phyloP scores from a whole-genome alignment of 1,284 basidiomycete genomes.

The Lentinula novae-zelandiae region DNA sequence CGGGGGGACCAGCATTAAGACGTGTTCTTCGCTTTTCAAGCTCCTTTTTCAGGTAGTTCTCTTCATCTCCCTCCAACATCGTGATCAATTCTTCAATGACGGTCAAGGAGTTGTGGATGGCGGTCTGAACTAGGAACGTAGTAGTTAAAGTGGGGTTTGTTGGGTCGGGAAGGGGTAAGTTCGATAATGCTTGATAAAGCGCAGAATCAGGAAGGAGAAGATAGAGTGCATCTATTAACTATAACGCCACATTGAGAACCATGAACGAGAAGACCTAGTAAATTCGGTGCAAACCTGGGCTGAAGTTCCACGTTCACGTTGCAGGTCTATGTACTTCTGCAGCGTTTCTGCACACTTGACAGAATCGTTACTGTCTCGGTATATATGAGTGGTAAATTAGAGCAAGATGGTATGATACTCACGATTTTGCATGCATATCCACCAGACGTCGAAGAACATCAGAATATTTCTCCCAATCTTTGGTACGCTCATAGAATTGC shows the following conservation, averaged over 20 bases:
- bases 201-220: slow-evolving; percentile 77
- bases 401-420: slow-evolving; percentile 20
- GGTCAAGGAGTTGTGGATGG: slow-evolving; percentile 68
- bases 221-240: slow-evolving; percentile 69
- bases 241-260: slow-evolving; percentile 3
- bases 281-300: slow-evolving; percentile 43
- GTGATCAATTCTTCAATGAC: slow-evolving; percentile 65
- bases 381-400: neutral
- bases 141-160: slow-evolving; percentile 67
- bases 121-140: slow-evolving; percentile 52
- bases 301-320: slow-evolving; percentile 57
- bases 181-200: slow-evolving; percentile 60
- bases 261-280: neutral
- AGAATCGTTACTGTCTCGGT: slow-evolving; percentile 59
- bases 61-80: slow-evolving; percentile 61
- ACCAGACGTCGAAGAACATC: slow-evolving; percentile 51
- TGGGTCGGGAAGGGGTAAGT: slow-evolving; percentile 71
- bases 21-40: slow-evolving; percentile 75
- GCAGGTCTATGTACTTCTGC: slow-evolving; percentile 72
- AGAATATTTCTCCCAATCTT: slow-evolving; percentile 61
- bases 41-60: slow-evolving; percentile 52
- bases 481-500: slow-evolving; percentile 67
- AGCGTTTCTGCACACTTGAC: slow-evolving; percentile 77
- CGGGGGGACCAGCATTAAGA: slow-evolving; percentile 65
- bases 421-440: slow-evolving; percentile 57